Conservation (phyloP, 345 rosid genomes). For the Citropsis articulata region DNA sequence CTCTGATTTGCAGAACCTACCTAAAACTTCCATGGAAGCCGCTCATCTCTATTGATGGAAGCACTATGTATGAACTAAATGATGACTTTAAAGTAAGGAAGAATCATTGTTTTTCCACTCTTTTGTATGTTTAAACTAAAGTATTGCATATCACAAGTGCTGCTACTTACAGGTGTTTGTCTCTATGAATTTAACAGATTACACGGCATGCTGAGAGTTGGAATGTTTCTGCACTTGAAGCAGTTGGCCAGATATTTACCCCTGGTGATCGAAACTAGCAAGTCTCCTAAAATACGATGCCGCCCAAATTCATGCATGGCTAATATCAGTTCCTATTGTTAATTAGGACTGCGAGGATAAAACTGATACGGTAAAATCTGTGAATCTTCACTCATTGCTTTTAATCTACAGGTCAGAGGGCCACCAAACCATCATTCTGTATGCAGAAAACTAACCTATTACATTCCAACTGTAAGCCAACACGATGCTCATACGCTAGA, state of each 20-base stretch:
- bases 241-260: constrained; percentile 72
- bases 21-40: constrained; percentile 85
- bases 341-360: background rate
- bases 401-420: background rate
- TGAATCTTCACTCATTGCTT: background rate
- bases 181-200: constrained; percentile 38
- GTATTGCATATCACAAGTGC: background rate
- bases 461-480: background rate
- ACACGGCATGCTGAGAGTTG: constrained; percentile 79
- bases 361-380: background rate
- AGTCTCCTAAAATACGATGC: constrained; percentile 13
- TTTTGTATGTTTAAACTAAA: background rate
- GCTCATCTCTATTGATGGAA: constrained; percentile 60
- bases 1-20: constrained; percentile 61
- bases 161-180: background rate
- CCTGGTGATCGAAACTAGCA: constrained; percentile 20
- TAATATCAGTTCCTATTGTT: background rate
- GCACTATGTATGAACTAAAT: constrained; percentile 57
- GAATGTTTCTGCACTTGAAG: constrained; percentile 74
- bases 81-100: constrained; percentile 48
- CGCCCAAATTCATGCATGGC: background rate
- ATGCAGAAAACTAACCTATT: background rate
- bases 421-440: background rate
- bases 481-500: background rate
- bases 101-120: background rate